phyloP scores from a whole-genome alignment of 129 eudicot species.

The Deinandra increscens region DNA sequence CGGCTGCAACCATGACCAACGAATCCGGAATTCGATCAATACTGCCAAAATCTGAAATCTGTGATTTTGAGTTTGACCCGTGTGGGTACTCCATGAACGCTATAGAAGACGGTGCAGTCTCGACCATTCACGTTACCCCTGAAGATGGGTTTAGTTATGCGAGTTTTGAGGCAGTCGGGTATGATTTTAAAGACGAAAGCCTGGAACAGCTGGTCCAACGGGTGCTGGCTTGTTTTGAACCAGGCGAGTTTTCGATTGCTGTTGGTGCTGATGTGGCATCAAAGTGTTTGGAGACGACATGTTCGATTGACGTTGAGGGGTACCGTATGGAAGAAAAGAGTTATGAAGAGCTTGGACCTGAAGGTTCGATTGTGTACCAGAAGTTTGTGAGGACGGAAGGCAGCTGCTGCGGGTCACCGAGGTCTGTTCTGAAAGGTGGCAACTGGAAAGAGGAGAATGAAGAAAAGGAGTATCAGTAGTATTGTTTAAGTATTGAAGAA shows the following conservation, averaged over 20 bases:
- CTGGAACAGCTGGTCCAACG: conserved; percentile 48
- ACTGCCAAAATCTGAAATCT: conserved; percentile 69
- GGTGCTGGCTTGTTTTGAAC: conserved; percentile 75
- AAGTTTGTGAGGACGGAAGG: conserved; percentile 50
- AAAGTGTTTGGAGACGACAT: conserved; percentile 25
- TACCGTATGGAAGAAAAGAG: conserved; percentile 48
- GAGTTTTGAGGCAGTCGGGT: conserved; percentile 86
- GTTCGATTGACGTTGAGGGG: conserved; percentile 44
- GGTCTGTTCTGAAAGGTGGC: conserved; percentile 52
- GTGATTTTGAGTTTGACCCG: conserved; percentile 90
- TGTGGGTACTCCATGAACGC: conserved; percentile 95
- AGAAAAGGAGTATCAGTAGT: conserved; percentile 50
- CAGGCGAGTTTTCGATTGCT: conserved; percentile 72
- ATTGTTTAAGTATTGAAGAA: conserved; percentile 17
- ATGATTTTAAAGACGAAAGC: conserved; percentile 44
- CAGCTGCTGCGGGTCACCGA: conserved; percentile 57
- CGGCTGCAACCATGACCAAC: conserved; percentile 60
- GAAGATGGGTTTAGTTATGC: conserved; percentile 97
- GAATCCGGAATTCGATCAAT: conserved; percentile 63
- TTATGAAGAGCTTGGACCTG: conserved; percentile 58
- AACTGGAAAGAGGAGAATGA: conserved; percentile 59
- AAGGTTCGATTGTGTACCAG: conserved; percentile 58
- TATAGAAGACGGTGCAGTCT: conserved; percentile 69
- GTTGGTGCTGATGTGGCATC: conserved; percentile 45
- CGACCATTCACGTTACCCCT: conserved; percentile 84